phyloP scores from a whole-genome alignment of 164 flowering plant genomes.

The Cinnamomum chago region DNA sequence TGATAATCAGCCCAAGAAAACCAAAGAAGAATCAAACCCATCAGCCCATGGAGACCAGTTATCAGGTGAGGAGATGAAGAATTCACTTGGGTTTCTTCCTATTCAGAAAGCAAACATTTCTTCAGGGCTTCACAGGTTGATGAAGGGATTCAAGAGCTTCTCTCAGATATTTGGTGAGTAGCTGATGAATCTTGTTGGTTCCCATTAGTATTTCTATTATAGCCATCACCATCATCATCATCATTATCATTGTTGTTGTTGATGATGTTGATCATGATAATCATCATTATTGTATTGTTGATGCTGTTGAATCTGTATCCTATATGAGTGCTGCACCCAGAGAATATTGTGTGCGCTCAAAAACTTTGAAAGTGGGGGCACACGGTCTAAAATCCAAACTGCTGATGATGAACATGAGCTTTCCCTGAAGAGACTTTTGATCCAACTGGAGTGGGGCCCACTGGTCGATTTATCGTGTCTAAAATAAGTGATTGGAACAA shows the following conservation, averaged over 20 bases:
- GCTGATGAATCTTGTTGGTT: neutral
- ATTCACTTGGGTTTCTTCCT: conserved; percentile 31
- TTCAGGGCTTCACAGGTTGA: conserved; percentile 49
- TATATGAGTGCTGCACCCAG: no score
- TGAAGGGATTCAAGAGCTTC: conserved; percentile 64
- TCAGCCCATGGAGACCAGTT: conserved; percentile 29
- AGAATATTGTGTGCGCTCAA: no score
- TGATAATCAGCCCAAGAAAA: conserved; percentile 22
- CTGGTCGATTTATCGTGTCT: no score
- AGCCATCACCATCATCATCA: neutral
- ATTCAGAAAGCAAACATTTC: conserved; percentile 51
- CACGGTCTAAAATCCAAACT: no score
- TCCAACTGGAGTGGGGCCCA: no score
- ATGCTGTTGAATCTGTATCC: no score
- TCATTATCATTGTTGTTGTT: neutral
- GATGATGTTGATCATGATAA: no score
- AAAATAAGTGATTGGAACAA: no score
- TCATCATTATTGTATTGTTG: no score
- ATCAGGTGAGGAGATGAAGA: conserved; percentile 47
- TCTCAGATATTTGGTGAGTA: conserved; percentile 72
- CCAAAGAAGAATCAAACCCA: conserved; percentile 23
- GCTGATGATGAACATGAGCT: no score
- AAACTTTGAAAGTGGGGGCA: no score
- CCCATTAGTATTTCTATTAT: neutral
- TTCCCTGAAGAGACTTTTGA: no score